Percentiles rank a stretch among this genome's conserved stretches.
Evolutionary conservation across 2,329 filamentous ascomycete genomes (phyloP).

Genomic region (Microsporum ferrugineum): DNA sequence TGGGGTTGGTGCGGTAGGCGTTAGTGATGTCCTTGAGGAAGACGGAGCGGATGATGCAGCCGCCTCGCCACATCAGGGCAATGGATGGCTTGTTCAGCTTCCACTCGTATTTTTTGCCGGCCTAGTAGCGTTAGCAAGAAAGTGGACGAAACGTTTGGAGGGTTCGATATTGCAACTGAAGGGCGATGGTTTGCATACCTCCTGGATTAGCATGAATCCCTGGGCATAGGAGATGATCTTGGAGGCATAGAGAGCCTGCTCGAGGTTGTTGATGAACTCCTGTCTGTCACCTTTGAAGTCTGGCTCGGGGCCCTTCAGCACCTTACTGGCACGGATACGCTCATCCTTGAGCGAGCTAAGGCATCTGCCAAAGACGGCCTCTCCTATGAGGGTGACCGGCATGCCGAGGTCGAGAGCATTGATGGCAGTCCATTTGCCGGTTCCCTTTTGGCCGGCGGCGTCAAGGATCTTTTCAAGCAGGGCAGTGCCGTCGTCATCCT

Average conservation of each 20-base stretch:
- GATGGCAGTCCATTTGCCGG: slow-evolving; percentile 99
- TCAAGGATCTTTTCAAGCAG: slow-evolving; percentile 99
- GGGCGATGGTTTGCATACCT: slow-evolving; percentile 47
- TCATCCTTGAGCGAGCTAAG: slow-evolving; percentile 88
- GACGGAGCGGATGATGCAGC: slow-evolving; percentile 98
- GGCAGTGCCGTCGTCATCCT: slow-evolving; percentile 80
- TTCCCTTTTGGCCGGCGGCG: slow-evolving; percentile 97
- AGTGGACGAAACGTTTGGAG: slow-evolving; percentile 10
- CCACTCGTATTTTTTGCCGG: slow-evolving; percentile 91
- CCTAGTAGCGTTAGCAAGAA: slow-evolving; percentile 40
- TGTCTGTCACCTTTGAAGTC: slow-evolving; percentile 83
- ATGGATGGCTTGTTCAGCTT: slow-evolving; percentile 99
- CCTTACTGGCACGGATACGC: slow-evolving; percentile 67
- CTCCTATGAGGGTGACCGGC: slow-evolving; percentile 95
- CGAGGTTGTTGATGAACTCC: slow-evolving; percentile 90
- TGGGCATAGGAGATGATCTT: slow-evolving; percentile 99
- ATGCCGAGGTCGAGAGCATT: slow-evolving; percentile 97
- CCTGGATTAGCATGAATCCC: slow-evolving; percentile 99
- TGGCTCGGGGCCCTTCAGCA: slow-evolving; percentile 65
- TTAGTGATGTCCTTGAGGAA: slow-evolving; percentile 99
- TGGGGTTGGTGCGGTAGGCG: slow-evolving; percentile 86
- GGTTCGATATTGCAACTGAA: background rate
- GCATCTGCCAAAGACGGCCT: slow-evolving; percentile 92
- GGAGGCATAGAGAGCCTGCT: slow-evolving; percentile 97
- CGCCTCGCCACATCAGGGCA: slow-evolving; percentile 99